Conservation (phyloP, 768 basidiomycete genomes). For the Kwoniella dejecticola region DNA sequence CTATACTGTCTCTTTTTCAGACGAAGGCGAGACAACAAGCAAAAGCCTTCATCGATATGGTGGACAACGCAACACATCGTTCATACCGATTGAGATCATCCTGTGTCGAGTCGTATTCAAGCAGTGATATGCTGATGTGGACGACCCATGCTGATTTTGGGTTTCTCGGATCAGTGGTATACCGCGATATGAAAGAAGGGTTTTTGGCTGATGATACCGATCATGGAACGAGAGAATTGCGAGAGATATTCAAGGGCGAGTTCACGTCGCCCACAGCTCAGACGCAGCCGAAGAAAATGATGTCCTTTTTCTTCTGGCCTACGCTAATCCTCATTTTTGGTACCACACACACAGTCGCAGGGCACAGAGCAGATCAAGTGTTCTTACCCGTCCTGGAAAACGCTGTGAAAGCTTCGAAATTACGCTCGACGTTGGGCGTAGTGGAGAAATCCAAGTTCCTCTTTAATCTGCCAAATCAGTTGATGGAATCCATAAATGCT, state of each 20-base stretch:
- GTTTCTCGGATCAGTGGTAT: no score
- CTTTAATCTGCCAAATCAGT: constrained; percentile 91
- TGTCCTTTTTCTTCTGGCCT: neutral
- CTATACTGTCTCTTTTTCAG: neutral
- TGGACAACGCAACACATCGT: no score
- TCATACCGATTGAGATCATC: no score
- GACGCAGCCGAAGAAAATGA: neutral
- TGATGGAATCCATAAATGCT: constrained; percentile 84
- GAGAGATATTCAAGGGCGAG: constrained; percentile 82
- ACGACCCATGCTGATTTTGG: no score
- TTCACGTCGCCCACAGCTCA: no score
- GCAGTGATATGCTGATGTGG: no score
- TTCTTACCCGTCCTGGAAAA: constrained; percentile 96
- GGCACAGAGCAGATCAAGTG: constrained; percentile 89
- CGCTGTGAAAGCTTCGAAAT: constrained; percentile 86
- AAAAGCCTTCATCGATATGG: no score
- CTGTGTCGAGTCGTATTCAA: no score
- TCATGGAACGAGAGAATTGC: constrained; percentile 77
- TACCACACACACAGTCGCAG: no score
- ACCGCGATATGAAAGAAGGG: constrained; percentile 90
- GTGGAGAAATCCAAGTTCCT: constrained; percentile 98
- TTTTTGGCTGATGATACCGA: constrained; percentile 74
- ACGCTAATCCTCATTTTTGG: no score
- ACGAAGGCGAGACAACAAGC: no score
- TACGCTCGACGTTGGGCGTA: constrained; percentile 87